These are phyloP conservation scores for Datura wrightii DNA, from an alignment of 257 asterid genomes.

Conservation along the genomic window DNA sequence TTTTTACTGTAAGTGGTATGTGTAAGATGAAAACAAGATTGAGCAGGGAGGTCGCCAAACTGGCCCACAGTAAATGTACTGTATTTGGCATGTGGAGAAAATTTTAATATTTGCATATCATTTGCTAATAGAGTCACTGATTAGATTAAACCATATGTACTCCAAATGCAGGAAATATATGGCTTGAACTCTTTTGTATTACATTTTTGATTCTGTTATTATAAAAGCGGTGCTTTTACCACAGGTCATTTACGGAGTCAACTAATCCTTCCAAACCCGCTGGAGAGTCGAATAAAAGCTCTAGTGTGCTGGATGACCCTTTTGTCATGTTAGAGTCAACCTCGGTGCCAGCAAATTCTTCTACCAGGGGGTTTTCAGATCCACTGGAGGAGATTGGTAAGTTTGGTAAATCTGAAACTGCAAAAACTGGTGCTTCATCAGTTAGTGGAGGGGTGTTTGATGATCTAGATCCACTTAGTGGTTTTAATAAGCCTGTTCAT, in stretches of 20 bases:
- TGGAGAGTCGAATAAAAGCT: slow-evolving; percentile 52
- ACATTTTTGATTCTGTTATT: slow-evolving; percentile 18
- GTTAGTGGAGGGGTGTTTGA: slow-evolving; percentile 73
- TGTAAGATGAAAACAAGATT: slow-evolving; percentile 25
- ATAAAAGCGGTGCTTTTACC: slow-evolving; percentile 1
- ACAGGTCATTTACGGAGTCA: slow-evolving; percentile 77
- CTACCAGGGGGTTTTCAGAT: slow-evolving; percentile 58
- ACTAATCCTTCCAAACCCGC: slow-evolving; percentile 62
- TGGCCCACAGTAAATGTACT: not conserved
- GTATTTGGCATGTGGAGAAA: slow-evolving; percentile 18
- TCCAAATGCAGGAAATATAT: slow-evolving; percentile 8
- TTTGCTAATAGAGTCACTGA: slow-evolving; percentile 16
- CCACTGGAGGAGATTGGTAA: slow-evolving; percentile 73
- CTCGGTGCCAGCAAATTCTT: slow-evolving; percentile 55
- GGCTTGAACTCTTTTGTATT: not conserved
- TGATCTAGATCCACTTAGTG: slow-evolving; percentile 76
- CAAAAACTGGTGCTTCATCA: slow-evolving; percentile 61
- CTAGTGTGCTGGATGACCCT: slow-evolving; percentile 65
- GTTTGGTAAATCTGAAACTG: slow-evolving; percentile 64
- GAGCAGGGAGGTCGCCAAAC: not conserved
- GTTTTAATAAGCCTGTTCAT: slow-evolving; percentile 56
- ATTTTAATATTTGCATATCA: slow-evolving; percentile 8
- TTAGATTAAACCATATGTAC: slow-evolving; percentile 10
- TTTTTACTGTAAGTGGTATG: slow-evolving; percentile 20
- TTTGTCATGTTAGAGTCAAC: slow-evolving; percentile 70